These are phyloP conservation scores for Rhododendron williamsianum DNA, from an alignment of 148 eudicot genomes.

Conservation along the genomic window DNA sequence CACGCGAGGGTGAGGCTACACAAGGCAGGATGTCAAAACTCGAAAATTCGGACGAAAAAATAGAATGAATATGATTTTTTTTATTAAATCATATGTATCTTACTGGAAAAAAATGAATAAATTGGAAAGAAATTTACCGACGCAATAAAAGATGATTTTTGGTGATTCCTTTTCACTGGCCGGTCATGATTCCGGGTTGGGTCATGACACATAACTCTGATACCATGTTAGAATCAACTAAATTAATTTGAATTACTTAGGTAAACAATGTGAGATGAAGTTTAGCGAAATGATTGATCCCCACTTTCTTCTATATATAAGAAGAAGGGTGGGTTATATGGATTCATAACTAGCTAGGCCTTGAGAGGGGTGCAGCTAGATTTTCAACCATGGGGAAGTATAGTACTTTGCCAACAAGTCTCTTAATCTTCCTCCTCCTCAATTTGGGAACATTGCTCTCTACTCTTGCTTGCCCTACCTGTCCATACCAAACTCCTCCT, in stretches of 20 bases:
- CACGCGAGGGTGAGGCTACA: not conserved
- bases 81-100: too few species aligned
- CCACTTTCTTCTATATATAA: not conserved
- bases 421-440: not conserved
- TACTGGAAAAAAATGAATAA: too few species aligned
- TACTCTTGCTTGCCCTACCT: not conserved
- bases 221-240: not conserved
- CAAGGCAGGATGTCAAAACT: not conserved
- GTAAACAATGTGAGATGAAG: not conserved
- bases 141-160: too few species aligned
- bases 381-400: conserved; percentile 4
- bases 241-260: not conserved
- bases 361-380: not conserved
- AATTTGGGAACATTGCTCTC: conserved; percentile 4
- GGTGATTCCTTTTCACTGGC: too few species aligned
- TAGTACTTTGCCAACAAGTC: not conserved
- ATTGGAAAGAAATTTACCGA: too few species aligned
- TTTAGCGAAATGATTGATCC: not conserved
- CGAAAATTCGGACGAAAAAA: too few species aligned
- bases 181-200: too few species aligned
- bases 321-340: not conserved
- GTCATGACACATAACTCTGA: too few species aligned
- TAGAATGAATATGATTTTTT: too few species aligned
- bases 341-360: not conserved
- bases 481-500: conserved; percentile 28